Conservation (phyloP, 768 basidiomycete genomes). For the Dioszegia hungarica region DNA sequence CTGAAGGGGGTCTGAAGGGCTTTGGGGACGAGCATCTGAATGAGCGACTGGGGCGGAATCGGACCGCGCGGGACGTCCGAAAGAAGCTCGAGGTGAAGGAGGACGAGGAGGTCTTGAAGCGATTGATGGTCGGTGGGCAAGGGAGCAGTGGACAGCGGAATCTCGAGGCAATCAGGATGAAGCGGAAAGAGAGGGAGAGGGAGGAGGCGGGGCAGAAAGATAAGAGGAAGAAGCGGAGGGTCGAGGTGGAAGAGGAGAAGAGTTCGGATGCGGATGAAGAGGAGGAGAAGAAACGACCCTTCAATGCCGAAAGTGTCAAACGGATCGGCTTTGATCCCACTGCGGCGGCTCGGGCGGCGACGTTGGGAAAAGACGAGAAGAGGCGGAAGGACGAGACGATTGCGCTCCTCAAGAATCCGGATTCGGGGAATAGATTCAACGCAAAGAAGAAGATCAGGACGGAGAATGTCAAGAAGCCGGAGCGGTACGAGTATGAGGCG, state of each 20-base stretch:
- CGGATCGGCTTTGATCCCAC: slow-evolving; percentile 44
- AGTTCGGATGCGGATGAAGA: too few relatives aligned
- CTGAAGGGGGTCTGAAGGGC: slow-evolving; percentile 20
- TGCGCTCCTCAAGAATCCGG: background rate
- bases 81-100: slow-evolving; percentile 51
- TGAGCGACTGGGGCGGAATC: slow-evolving; percentile 73
- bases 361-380: background rate
- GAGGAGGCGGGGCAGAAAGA: slow-evolving; percentile 52
- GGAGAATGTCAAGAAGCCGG: background rate
- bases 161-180: slow-evolving; percentile 45
- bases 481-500: background rate
- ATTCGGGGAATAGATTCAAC: background rate
- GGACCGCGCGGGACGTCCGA: slow-evolving; percentile 70
- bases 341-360: background rate
- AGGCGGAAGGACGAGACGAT: slow-evolving; percentile 1
- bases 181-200: slow-evolving; percentile 50
- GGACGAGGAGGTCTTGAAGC: slow-evolving; percentile 61
- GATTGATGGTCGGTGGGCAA: slow-evolving; percentile 57
- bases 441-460: background rate
- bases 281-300: slow-evolving; percentile 28
- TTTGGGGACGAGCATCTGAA: slow-evolving; percentile 55
- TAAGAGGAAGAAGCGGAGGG: slow-evolving; percentile 57
- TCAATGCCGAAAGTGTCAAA: slow-evolving; percentile 34
- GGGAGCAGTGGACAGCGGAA: slow-evolving; percentile 52
- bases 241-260: slow-evolving; percentile 54